These are phyloP conservation scores for Trichophyton verrucosum DNA, from an alignment of 2,329 filamentous ascomycete species.

Conservation along the genomic window DNA sequence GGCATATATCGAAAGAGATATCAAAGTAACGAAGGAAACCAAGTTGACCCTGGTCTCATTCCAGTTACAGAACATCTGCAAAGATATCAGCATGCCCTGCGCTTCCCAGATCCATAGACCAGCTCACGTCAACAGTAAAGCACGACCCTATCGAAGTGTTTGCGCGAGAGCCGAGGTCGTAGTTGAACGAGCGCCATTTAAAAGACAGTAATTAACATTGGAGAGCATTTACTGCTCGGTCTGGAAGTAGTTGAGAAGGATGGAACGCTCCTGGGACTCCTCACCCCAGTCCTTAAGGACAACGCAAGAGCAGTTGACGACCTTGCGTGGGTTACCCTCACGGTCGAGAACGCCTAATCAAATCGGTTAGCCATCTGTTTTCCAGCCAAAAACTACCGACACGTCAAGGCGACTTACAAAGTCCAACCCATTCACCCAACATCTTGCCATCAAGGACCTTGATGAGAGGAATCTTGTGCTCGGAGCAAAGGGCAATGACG, in stretches of 20 bases:
- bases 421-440: slow-evolving; percentile 98
- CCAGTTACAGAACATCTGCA: neutral
- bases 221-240: slow-evolving; percentile 44
- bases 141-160: neutral
- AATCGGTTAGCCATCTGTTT: neutral
- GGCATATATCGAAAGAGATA: neutral
- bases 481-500: slow-evolving; percentile 92
- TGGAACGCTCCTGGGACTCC: slow-evolving; percentile 96
- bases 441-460: slow-evolving; percentile 99
- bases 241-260: slow-evolving; percentile 99
- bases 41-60: neutral
- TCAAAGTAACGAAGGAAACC: neutral
- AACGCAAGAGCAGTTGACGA: slow-evolving; percentile 99
- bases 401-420: slow-evolving; percentile 61
- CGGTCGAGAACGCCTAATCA: slow-evolving; percentile 83
- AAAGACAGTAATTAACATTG: neutral
- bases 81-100: neutral
- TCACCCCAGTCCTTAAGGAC: slow-evolving; percentile 99
- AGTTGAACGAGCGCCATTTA: neutral
- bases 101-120: neutral
- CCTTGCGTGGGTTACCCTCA: slow-evolving; percentile 98
- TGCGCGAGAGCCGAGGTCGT: neutral
- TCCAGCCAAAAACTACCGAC: neutral
- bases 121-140: neutral
- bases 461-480: slow-evolving; percentile 99